phyloP scores from a whole-genome alignment of 2,329 filamentous ascomycete species.

The Acephala macrosclerotiorum region DNA sequence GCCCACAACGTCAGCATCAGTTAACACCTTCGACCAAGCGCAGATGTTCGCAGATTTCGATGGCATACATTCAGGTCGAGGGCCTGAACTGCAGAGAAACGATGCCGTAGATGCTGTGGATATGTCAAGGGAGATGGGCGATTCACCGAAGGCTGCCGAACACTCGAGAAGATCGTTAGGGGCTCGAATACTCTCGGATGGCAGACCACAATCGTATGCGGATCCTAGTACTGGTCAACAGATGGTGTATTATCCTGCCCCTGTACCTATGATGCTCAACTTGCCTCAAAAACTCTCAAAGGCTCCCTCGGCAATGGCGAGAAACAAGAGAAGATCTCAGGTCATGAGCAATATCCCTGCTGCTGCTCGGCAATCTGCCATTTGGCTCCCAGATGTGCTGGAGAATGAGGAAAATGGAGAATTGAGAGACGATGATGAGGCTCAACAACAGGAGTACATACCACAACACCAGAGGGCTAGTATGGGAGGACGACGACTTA shows the following conservation, averaged over 20 bases:
- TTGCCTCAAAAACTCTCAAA: conserved; percentile 87
- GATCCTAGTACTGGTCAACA: conserved; percentile 72
- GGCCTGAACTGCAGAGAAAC: conserved; percentile 12
- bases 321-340: conserved; percentile 77
- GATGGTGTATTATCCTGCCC: conserved; percentile 96
- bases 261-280: conserved; percentile 92
- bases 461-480: conserved; percentile 44
- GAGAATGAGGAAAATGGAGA: conserved; percentile 37
- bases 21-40: conserved; percentile 64
- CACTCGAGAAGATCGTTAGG: conserved; percentile 22
- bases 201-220: conserved; percentile 63
- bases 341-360: conserved; percentile 69
- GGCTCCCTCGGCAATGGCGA: conserved; percentile 66
- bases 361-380: conserved; percentile 49
- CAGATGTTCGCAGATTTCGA: conserved; percentile 83
- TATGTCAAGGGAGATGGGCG: conserved; percentile 18
- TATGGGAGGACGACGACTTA: conserved; percentile 43
- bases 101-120: neutral
- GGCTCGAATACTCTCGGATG: conserved; percentile 37
- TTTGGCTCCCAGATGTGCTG: conserved; percentile 45
- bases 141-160: conserved; percentile 13
- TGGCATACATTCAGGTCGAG: conserved; percentile 69
- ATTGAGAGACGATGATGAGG: conserved; percentile 34
- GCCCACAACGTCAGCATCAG: conserved; percentile 39
- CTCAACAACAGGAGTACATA: conserved; percentile 41